phyloP scores from a whole-genome alignment of 257 asterid genomes.

The Nicotiana paniculata region DNA sequence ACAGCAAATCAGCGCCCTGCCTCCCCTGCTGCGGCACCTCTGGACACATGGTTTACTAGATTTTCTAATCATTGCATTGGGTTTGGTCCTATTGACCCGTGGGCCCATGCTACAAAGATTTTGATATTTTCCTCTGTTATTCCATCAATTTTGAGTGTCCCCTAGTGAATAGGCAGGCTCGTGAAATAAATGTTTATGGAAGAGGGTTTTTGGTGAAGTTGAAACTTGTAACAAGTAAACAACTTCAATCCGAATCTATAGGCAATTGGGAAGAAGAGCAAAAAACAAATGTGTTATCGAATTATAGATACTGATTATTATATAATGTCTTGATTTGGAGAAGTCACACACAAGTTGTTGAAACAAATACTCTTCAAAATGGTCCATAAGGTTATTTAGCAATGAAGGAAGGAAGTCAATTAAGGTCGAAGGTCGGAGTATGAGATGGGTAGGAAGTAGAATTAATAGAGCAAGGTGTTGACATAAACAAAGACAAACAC shows the following conservation, averaged over 20 bases:
- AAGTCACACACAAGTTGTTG: not conserved
- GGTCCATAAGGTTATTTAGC: not conserved
- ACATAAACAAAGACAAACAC: not conserved
- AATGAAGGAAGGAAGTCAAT: not conserved
- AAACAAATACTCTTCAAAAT: not conserved
- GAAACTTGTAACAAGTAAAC: no score
- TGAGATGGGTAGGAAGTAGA: not conserved
- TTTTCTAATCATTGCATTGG: not conserved
- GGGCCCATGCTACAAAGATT: not conserved
- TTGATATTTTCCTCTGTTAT: not conserved
- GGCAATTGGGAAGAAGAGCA: not conserved
- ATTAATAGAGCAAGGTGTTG: not conserved
- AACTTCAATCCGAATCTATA: no score
- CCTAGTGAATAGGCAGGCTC: not conserved
- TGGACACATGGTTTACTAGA: not conserved
- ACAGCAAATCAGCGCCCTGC: conserved; percentile 3
- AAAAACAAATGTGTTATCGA: not conserved
- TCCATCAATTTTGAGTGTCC: not conserved
- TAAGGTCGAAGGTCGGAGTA: not conserved
- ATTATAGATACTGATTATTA: not conserved
- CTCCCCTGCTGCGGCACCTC: not conserved
- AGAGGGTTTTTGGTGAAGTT: no score
- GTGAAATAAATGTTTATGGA: not conserved
- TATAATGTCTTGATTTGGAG: not conserved
- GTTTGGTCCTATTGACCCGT: not conserved